Evolutionary conservation across 345 rosid genomes (phyloP).

Genomic region (Eucalyptus sideroxylon): DNA sequence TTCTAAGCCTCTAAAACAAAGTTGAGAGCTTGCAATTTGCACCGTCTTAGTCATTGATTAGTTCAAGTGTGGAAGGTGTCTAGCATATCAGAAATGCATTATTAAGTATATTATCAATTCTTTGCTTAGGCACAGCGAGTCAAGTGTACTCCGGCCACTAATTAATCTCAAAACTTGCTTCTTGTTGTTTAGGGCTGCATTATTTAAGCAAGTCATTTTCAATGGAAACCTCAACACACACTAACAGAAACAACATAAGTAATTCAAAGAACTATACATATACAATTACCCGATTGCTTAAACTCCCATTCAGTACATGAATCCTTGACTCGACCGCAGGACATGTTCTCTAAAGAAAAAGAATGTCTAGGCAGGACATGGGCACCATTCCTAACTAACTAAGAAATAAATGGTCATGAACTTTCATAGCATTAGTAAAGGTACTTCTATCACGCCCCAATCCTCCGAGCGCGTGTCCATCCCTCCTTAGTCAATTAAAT

Average conservation of each 20-base stretch:
- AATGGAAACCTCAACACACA: neutral
- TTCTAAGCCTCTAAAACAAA: neutral
- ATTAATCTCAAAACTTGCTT: neutral
- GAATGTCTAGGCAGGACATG: neutral
- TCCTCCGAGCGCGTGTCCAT: too few relatives aligned
- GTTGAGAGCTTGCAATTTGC: neutral
- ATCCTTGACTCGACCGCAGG: neutral
- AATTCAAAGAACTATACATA: neutral
- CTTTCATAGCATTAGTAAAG: neutral
- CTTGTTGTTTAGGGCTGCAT: neutral
- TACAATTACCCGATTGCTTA: neutral
- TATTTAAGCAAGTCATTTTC: neutral
- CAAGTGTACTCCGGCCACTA: neutral
- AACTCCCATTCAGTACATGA: neutral
- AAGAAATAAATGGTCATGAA: neutral
- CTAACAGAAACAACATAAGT: neutral
- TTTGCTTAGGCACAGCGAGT: neutral
- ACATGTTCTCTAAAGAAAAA: neutral
- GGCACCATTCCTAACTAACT: neutral
- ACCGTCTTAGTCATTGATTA: neutral
- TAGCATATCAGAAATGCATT: neutral
- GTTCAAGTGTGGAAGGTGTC: neutral
- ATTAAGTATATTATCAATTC: neutral
- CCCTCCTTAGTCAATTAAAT: too few relatives aligned
- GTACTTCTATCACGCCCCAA: neutral